Evolutionary conservation across 225 moss, liverwort and hornwort species (phyloP), one percentile per base, ranked within the genome.

Genomic region (Pseudisothecium myosuroides): DNA sequence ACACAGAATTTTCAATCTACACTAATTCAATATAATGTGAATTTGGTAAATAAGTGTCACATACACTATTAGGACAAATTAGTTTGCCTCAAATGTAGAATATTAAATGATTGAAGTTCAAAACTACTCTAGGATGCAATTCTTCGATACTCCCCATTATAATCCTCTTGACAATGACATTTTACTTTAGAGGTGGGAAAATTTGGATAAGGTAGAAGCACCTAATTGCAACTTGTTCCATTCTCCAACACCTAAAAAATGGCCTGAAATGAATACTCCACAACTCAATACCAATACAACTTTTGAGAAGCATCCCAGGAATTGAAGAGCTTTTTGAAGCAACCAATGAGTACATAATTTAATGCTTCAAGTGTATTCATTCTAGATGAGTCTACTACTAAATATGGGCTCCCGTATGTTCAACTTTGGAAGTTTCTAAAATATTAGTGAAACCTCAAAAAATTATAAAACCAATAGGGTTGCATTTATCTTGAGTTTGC

Each of bases 121-220:
- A 21, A 12, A 50, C 0, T 32, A 0, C 4, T 75, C 5, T 7
- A 49, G 4, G 5, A 4, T 32, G 7, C 12, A 12, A 17, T n/a
- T n/a, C 32, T 75, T 32, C 32, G 32, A 49, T 75, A 12, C 2
- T 20, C 1, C 12, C 34, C 34, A 76, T 20, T 1, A 22, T 34
- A 52, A 52, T 22, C 7, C 1, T 49, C 4, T 32, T 3, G 32
- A 32, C 7, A 7, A 32, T 20, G 12, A 76, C 4, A 27, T 76
- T 32, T 0, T 3, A 29, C 1, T 32, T 49, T 1, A 34, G 4
- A 19, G 2, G 29, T 0, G 1, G 2, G 1, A 4, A 19, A 19
- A 19, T 20, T 0, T 49, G 0, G 5, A 0, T 17, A 18, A 18
- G 4, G 7, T 18, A 29, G 18, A 74, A 74, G 11, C 4, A 31